These are phyloP conservation scores for Thalassiosira livingstoniorum DNA, from an alignment of 352 stramenopile genomes.

Conservation along the genomic window DNA sequence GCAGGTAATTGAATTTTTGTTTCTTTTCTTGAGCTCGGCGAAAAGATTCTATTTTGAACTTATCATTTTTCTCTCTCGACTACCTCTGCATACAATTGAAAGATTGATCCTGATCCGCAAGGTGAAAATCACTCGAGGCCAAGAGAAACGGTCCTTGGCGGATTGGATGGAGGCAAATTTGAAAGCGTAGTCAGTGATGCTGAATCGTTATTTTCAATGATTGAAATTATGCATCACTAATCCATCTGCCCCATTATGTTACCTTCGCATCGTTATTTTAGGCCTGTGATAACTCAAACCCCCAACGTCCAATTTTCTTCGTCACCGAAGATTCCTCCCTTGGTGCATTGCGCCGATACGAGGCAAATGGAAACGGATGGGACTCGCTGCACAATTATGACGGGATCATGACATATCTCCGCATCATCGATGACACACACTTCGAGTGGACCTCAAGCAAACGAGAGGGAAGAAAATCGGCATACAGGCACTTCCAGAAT, in stretches of 20 bases:
- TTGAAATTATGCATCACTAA: too few species aligned
- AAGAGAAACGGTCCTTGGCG: slow-evolving; percentile 36
- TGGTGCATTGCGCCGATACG: slow-evolving; percentile 57
- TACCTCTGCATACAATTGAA: background rate
- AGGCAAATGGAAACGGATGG: slow-evolving; percentile 31
- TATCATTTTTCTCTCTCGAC: background rate
- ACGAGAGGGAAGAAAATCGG: slow-evolving; percentile 19
- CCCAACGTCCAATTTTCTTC: slow-evolving; percentile 57
- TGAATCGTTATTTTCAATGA: too few species aligned
- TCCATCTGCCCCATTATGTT: too few species aligned
- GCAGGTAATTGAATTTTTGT: slow-evolving; percentile 26
- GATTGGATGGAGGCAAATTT: slow-evolving; percentile 23
- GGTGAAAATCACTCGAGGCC: slow-evolving; percentile 9
- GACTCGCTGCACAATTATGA: slow-evolving; percentile 14
- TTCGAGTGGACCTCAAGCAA: slow-evolving; percentile 55
- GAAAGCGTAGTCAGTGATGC: slow-evolving; percentile 43
- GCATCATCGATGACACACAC: slow-evolving; percentile 17
- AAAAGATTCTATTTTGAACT: background rate
- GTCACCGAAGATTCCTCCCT: slow-evolving; percentile 59
- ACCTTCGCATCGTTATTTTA: too few species aligned
- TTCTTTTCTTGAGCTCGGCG: background rate
- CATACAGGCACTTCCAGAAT: slow-evolving; percentile 39
- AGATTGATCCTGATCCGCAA: slow-evolving; percentile 27
- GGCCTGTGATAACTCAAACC: slow-evolving; percentile 52
- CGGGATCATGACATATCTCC: slow-evolving; percentile 19